A percentile compares a stretch with the other conserved stretches of the same genome.
Conservation (phyloP, 345 rosid species). For the Eucalyptus virginea region DNA sequence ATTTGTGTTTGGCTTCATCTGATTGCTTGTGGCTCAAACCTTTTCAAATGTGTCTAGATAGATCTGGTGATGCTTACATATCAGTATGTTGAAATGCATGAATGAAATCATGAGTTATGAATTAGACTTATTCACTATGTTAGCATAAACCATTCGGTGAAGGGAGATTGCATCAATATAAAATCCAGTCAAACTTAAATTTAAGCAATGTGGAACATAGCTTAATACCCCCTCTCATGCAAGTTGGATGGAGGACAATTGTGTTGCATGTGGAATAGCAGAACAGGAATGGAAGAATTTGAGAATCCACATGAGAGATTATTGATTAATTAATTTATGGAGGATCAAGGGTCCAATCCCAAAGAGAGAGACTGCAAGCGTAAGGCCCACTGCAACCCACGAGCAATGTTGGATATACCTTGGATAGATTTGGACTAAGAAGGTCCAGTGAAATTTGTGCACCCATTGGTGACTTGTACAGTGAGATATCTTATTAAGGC, state of each 20-base stretch:
- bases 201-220: background rate
- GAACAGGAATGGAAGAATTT: background rate
- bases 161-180: background rate
- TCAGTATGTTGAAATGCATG: background rate
- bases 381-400: background rate
- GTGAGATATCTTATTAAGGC: background rate
- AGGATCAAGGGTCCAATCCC: background rate
- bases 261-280: background rate
- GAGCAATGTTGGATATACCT: background rate
- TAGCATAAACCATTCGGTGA: background rate
- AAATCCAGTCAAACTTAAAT: background rate
- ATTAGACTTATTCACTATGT: background rate
- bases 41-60: background rate
- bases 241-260: background rate
- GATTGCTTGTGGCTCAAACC: background rate
- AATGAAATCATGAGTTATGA: background rate
- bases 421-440: background rate
- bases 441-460: background rate
- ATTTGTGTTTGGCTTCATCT: background rate
- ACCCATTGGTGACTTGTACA: background rate
- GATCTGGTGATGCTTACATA: background rate
- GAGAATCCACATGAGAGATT: background rate
- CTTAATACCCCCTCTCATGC: background rate
- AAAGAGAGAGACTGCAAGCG: background rate
- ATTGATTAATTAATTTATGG: background rate